A percentile compares a stretch with the other conserved stretches of the same genome.
phyloP scores from a whole-genome alignment of 176 grass and related monocot genomes.

The Oryza coarctata region DNA sequence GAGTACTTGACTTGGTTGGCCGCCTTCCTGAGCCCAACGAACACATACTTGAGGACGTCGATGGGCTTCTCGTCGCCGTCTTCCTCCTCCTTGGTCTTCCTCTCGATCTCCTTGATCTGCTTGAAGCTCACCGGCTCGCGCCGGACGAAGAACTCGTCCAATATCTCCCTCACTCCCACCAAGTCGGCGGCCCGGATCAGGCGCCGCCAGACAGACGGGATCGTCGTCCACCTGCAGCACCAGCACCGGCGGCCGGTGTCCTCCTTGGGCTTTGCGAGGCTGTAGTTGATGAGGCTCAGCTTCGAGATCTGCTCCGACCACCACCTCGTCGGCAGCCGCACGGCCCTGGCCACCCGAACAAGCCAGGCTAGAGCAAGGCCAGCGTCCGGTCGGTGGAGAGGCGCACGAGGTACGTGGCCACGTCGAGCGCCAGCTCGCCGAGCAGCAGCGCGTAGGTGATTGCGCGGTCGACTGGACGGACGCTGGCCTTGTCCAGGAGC shows the following conservation, averaged over 20 bases:
- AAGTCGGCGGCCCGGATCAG: fast-evolving
- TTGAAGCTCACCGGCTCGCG: not conserved
- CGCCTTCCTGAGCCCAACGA: not conserved
- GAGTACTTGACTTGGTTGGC: not conserved
- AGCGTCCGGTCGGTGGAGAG: constrained; percentile 19
- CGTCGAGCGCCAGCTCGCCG: constrained; percentile 39
- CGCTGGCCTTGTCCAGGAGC: constrained; percentile 18
- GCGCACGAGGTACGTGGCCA: not conserved
- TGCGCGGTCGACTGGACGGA: not conserved
- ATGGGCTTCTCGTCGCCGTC: too few species aligned
- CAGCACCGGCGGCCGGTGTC: too few species aligned
- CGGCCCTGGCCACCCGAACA: fast-evolving
- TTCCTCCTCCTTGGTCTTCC: not conserved
- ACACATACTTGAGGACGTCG: not conserved
- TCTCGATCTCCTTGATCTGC: not conserved
- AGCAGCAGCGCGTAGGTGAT: constrained; percentile 58
- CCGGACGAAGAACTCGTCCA: constrained; percentile 31
- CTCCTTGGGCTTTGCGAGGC: not conserved
- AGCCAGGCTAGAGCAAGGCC: not conserved
- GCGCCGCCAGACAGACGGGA: not conserved
- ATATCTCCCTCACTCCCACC: not conserved
- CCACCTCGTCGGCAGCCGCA: not conserved
- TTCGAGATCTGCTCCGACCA: constrained; percentile 34
- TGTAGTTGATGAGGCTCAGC: constrained; percentile 35
- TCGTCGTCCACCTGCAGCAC: too few species aligned